Evolutionary conservation across 192 early-diverging fungal species (phyloP).

Genomic region (Backusella tarrabulga): DNA sequence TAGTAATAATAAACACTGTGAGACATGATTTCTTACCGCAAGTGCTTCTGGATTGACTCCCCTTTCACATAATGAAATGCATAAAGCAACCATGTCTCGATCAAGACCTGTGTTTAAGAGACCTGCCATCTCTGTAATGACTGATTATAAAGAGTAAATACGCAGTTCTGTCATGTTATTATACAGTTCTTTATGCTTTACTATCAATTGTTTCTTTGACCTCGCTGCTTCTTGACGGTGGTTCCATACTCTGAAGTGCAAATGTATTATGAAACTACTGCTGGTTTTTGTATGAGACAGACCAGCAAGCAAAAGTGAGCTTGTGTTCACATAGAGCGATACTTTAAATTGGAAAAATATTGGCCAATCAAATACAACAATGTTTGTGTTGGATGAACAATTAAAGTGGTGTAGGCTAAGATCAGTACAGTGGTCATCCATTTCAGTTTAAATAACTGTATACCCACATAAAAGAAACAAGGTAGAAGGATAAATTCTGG

Average conservation of each 20-base stretch:
- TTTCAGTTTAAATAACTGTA: too few relatives aligned
- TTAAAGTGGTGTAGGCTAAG: too few relatives aligned
- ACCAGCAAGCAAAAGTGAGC: too few relatives aligned
- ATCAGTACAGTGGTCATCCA: too few relatives aligned
- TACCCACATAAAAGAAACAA: too few relatives aligned
- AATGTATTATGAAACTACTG: too few relatives aligned
- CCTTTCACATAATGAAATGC: conserved; percentile 74
- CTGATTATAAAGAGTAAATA: not conserved
- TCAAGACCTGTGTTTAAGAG: conserved; percentile 75
- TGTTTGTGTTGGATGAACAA: too few relatives aligned
- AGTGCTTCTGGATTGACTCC: conserved; percentile 83
- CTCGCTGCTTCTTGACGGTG: not conserved
- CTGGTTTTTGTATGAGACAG: not conserved
- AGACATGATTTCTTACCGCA: conserved; percentile 37
- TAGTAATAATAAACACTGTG: too few relatives aligned
- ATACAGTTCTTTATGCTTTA: not conserved
- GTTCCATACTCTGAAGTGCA: not conserved
- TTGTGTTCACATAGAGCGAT: too few relatives aligned
- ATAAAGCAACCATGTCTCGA: conserved; percentile 67
- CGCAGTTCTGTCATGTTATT: not conserved
- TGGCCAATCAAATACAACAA: too few relatives aligned
- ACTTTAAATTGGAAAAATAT: too few relatives aligned
- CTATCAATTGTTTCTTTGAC: conserved; percentile 16
- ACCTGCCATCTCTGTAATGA: conserved; percentile 65
- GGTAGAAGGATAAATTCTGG: too few relatives aligned